These are phyloP conservation scores for Pseudonectria buxi DNA, from an alignment of 2,329 filamentous ascomycete species.

Conservation along the genomic window DNA sequence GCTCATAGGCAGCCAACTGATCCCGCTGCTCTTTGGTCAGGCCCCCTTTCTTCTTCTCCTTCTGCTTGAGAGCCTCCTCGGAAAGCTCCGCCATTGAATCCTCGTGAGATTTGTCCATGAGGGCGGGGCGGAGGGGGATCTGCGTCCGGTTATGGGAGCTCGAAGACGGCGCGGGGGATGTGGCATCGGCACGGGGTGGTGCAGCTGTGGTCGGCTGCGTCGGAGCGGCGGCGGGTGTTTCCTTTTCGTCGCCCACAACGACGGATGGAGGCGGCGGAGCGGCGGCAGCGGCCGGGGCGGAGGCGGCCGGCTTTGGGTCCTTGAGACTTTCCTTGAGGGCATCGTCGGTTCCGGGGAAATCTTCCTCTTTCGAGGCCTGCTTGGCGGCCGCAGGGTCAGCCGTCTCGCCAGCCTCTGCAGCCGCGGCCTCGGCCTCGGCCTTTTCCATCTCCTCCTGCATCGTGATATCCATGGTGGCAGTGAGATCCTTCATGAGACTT, in stretches of 20 bases:
- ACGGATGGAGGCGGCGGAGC: slow-evolving; percentile 30
- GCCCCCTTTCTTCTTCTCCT: slow-evolving; percentile 80
- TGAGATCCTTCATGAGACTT: slow-evolving; percentile 96
- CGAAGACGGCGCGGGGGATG: slow-evolving; percentile 37
- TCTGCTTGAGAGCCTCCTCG: slow-evolving; percentile 33
- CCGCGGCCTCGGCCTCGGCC: slow-evolving; percentile 45
- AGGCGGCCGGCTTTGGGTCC: slow-evolving; percentile 23
- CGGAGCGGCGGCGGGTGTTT: slow-evolving; percentile 14
- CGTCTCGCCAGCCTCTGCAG: slow-evolving; percentile 45
- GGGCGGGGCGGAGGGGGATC: slow-evolving; percentile 73
- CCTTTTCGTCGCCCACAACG: slow-evolving; percentile 34
- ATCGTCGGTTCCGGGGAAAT: slow-evolving; percentile 52
- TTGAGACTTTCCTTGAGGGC: slow-evolving; percentile 51
- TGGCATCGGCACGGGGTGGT: slow-evolving; percentile 27
- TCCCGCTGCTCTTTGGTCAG: slow-evolving; percentile 90
- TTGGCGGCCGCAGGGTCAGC: slow-evolving; percentile 20
- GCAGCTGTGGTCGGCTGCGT: slow-evolving; percentile 14
- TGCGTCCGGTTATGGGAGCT: slow-evolving; percentile 38
- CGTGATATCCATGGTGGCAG: slow-evolving; percentile 96
- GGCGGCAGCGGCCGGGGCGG: slow-evolving; percentile 22
- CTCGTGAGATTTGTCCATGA: slow-evolving; percentile 77
- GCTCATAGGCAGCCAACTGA: slow-evolving; percentile 80
- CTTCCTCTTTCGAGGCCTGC: slow-evolving; percentile 31
- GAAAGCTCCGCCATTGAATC: slow-evolving; percentile 67
- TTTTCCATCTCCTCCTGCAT: slow-evolving; percentile 70